These are phyloP conservation scores for Microsporum audouinii DNA, from an alignment of 2,329 filamentous ascomycete genomes.

Conservation along the genomic window DNA sequence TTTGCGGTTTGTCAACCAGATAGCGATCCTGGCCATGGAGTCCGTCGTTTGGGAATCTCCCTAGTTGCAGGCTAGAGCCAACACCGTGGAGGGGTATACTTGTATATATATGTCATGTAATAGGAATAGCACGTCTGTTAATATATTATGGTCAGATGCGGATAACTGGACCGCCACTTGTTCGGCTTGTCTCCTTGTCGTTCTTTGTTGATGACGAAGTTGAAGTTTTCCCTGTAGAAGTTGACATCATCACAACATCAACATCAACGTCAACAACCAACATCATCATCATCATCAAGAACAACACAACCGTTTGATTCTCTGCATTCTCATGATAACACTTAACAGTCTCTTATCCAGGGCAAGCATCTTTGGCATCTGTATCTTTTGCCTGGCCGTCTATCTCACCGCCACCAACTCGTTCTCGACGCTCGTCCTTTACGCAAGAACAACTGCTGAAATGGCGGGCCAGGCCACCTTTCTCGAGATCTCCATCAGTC, in stretches of 20 bases:
- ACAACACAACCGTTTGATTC: not conserved
- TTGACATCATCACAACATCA: not conserved
- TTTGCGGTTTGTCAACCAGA: not conserved
- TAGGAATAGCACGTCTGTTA: not conserved
- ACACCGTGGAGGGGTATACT: no score
- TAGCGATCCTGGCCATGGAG: not conserved
- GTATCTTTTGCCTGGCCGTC: conserved; percentile 1
- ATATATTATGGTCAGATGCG: not conserved
- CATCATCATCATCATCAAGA: not conserved
- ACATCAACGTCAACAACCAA: not conserved
- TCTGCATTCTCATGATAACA: not conserved
- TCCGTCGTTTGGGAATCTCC: not conserved
- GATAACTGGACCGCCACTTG: not conserved
- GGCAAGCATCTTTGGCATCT: conserved; percentile 1
- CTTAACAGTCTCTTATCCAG: not conserved
- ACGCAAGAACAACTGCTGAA: not conserved
- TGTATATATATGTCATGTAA: no score
- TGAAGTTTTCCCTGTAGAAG: not conserved
- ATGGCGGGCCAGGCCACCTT: conserved; percentile 4
- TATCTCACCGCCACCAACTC: not conserved
- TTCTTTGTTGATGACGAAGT: not conserved
- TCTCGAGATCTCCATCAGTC: conserved; percentile 12
- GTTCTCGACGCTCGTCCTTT: not conserved
- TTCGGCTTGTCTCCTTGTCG: not conserved
- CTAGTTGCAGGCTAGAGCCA: not conserved